phyloP scores from a whole-genome alignment of 345 rosid genomes.

The Diplotaxis tenuifolia region DNA sequence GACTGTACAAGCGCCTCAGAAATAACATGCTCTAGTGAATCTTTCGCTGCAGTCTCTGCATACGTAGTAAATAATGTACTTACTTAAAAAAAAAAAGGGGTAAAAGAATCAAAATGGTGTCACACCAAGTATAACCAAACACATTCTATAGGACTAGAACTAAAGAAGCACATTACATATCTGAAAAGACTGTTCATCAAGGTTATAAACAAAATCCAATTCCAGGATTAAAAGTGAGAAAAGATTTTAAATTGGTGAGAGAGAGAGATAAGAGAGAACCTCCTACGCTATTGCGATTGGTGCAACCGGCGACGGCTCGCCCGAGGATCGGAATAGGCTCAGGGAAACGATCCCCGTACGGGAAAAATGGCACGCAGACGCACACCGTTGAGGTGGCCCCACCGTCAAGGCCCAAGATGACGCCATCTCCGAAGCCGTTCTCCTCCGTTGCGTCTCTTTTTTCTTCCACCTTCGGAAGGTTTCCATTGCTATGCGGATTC shows the following conservation, averaged over 20 bases:
- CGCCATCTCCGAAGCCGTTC: conserved; percentile 31
- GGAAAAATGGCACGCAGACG: conserved; percentile 36
- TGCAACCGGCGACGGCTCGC: conserved; percentile 37
- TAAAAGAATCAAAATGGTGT: conserved; percentile 13
- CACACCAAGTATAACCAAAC: conserved; percentile 18
- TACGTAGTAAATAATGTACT: conserved; percentile 1
- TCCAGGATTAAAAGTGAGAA: neutral
- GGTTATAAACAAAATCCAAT: neutral
- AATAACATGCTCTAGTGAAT: conserved; percentile 81
- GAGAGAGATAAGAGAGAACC: conserved; percentile 18
- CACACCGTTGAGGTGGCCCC: conserved; percentile 44
- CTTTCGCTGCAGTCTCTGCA: conserved; percentile 78
- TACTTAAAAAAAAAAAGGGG: conserved; percentile 2
- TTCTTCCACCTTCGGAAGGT: neutral
- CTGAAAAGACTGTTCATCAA: neutral
- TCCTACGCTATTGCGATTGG: conserved; percentile 43
- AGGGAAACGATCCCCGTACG: conserved; percentile 16
- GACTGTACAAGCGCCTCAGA: conserved; percentile 71
- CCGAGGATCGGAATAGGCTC: conserved; percentile 38
- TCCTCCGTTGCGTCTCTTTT: conserved; percentile 2
- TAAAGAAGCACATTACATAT: neutral
- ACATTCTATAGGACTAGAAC: conserved; percentile 4
- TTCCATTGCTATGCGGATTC: conserved; percentile 30
- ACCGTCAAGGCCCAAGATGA: conserved; percentile 40
- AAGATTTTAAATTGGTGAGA: neutral